Conservation (phyloP, 257 asterid species). For the Agastache rugosa region DNA sequence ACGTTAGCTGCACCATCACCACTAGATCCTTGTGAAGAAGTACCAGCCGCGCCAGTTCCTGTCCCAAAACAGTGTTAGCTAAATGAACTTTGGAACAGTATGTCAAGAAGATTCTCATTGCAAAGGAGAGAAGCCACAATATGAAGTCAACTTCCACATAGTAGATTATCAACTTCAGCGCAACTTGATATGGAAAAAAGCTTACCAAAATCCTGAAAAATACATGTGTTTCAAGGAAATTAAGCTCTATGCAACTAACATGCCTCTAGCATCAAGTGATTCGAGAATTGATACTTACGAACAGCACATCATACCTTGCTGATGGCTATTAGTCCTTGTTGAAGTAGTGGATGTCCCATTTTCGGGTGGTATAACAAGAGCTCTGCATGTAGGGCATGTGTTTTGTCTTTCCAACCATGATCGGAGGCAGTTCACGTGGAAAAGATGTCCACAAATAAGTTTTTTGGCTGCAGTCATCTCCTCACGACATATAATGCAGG, state of each 20-base stretch:
- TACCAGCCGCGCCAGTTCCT: conserved; percentile 61
- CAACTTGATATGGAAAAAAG: background rate
- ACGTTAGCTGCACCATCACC: conserved; percentile 46
- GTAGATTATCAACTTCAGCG: conserved; percentile 10
- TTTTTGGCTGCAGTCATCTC: conserved; percentile 94
- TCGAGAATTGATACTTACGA: conserved; percentile 1
- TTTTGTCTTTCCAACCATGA: conserved; percentile 94
- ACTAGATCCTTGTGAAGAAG: conserved; percentile 58
- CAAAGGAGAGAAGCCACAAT: conserved; percentile 25
- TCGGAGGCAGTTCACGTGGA: conserved; percentile 93
- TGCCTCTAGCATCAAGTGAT: conserved; percentile 17
- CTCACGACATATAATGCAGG: conserved; percentile 95
- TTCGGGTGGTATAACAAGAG: conserved; percentile 79
- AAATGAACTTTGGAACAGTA: conserved; percentile 9
- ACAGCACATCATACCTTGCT: conserved; percentile 57
- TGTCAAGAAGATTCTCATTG: conserved; percentile 16
- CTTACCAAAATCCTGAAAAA: background rate
- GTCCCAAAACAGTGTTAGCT: conserved; percentile 39
- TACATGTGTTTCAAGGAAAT: background rate
- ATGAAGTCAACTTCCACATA: conserved; percentile 20
- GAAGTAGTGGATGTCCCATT: conserved; percentile 57
- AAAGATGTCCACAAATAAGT: conserved; percentile 90
- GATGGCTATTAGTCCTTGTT: conserved; percentile 49
- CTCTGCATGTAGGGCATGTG: conserved; percentile 95
- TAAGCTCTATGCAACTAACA: background rate